Evolutionary conservation across 164 flowering plant genomes (phyloP).

Genomic region (Stephania cephalantha): DNA sequence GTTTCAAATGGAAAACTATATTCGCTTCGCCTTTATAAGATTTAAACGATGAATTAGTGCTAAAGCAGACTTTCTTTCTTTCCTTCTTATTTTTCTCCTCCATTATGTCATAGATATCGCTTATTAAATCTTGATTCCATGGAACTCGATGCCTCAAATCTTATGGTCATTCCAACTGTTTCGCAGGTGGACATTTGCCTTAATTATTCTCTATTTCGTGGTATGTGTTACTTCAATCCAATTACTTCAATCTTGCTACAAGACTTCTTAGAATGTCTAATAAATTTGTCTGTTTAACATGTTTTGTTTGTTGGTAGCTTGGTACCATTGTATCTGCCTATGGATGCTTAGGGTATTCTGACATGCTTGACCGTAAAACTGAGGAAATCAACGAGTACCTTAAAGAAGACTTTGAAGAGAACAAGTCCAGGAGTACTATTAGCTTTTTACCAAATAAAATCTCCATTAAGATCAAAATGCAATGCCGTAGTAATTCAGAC

Average conservation of each 20-base stretch:
- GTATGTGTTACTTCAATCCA: slow-evolving; percentile 28
- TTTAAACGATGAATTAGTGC: too few species aligned
- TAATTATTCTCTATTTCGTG: slow-evolving; percentile 57
- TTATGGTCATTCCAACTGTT: slow-evolving; percentile 9
- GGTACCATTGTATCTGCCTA: slow-evolving; percentile 43
- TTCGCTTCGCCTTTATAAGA: too few species aligned
- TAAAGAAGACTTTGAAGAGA: slow-evolving; percentile 14
- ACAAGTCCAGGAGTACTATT: slow-evolving; percentile 11
- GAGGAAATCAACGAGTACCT: slow-evolving; percentile 12
- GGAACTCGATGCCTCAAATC: neutral
- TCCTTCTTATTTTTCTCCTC: too few species aligned
- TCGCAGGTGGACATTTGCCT: slow-evolving; percentile 55
- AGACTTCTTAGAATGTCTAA: neutral
- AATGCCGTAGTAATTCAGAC: slow-evolving; percentile 30
- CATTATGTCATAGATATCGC: too few species aligned
- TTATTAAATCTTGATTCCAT: too few species aligned
- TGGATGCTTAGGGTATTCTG: slow-evolving; percentile 32
- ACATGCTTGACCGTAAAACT: neutral
- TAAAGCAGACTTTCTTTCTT: too few species aligned
- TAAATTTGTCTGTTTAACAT: neutral
- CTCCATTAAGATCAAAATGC: slow-evolving; percentile 24
- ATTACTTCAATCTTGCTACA: neutral
- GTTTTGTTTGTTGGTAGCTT: slow-evolving; percentile 26
- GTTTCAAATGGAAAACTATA: neutral
- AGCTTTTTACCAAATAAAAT: slow-evolving; percentile 16